These are phyloP conservation scores for Astrephomene gubernaculifera DNA, from an alignment of 139 green algal genomes.

Conservation along the genomic window DNA sequence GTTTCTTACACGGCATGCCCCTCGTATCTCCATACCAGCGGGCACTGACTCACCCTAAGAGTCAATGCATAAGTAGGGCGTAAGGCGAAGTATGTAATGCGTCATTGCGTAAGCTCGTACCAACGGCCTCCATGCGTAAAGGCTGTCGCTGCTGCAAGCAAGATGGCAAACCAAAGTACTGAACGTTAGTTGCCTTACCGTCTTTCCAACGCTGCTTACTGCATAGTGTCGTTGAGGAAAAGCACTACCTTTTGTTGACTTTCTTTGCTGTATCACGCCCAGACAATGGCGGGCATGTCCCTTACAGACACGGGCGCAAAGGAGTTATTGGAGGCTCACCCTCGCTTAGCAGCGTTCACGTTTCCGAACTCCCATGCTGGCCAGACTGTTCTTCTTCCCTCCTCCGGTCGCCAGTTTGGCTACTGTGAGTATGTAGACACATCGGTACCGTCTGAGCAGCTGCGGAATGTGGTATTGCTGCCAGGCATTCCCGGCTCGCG, in stretches of 20 bases:
- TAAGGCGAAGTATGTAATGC: too few species aligned
- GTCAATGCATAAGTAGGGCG: too few species aligned
- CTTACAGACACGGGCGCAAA: background rate
- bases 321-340: background rate
- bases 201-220: background rate
- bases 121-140: too few species aligned
- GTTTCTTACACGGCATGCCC: too few species aligned
- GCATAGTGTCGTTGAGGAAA: background rate
- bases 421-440: background rate
- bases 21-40: too few species aligned
- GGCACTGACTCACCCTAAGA: too few species aligned
- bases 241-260: background rate
- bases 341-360: background rate
- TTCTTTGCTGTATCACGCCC: too few species aligned
- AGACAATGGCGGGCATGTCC: background rate
- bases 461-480: background rate
- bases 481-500: slow-evolving; percentile 13
- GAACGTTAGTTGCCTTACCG: background rate
- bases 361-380: background rate
- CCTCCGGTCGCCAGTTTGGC: background rate
- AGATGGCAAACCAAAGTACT: background rate
- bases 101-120: too few species aligned
- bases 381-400: background rate
- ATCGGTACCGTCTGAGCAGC: background rate
- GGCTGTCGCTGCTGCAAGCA: background rate